These are phyloP conservation scores for Sclerotinia sclerotiorum DNA, from an alignment of 2,329 filamentous ascomycete genomes.

Conservation along the genomic window DNA sequence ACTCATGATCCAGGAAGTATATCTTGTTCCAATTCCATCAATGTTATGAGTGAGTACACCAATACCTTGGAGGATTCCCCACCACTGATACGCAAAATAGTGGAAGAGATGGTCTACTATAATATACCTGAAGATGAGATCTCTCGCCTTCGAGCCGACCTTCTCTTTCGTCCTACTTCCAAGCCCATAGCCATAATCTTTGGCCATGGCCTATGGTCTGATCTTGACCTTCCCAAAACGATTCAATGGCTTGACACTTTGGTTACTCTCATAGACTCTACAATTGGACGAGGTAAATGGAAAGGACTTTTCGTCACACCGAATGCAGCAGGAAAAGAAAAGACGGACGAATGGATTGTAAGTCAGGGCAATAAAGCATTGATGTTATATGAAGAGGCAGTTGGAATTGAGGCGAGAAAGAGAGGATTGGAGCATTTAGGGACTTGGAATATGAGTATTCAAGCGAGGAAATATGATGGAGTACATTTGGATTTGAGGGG, in stretches of 20 bases:
- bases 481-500: conserved; percentile 50
- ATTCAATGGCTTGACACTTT: conserved; percentile 46
- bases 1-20: conserved; percentile 46
- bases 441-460: conserved; percentile 53
- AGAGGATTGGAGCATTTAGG: conserved; percentile 48
- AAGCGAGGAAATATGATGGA: conserved; percentile 49
- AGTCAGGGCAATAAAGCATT: conserved; percentile 51
- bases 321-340: conserved; percentile 48
- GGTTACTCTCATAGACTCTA: conserved; percentile 36
- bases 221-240: conserved; percentile 46
- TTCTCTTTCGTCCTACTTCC: conserved; percentile 34
- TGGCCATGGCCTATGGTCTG: conserved; percentile 50
- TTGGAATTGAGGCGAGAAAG: conserved; percentile 32
- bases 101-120: conserved; percentile 47
- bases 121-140: conserved; percentile 46
- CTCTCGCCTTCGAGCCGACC: conserved; percentile 42
- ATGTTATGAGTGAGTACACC: conserved; percentile 41
- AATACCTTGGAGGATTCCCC: fast-evolving
- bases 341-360: conserved; percentile 48
- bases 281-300: conserved; percentile 27
- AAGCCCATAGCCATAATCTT: conserved; percentile 46
- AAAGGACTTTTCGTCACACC: conserved; percentile 45
- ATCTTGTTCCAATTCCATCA: conserved; percentile 43
- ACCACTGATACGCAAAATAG: conserved; percentile 17
- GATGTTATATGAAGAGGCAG: conserved; percentile 46